A percentile compares a stretch with the other conserved stretches of the same genome.
phyloP scores from a whole-genome alignment of 768 basidiomycete species.

The Hericium erinaceus region DNA sequence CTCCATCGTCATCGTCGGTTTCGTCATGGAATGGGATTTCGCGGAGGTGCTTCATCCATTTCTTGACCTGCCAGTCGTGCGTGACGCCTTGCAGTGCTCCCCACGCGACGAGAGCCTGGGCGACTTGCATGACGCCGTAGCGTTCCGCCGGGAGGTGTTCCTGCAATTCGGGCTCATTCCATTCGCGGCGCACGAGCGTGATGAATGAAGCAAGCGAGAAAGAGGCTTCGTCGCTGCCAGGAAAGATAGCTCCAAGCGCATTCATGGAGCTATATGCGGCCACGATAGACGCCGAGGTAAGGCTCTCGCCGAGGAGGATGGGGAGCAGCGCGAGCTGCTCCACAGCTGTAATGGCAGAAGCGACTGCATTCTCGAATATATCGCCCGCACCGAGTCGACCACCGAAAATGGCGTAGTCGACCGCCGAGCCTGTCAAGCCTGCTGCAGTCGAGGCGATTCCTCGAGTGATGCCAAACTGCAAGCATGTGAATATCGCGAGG shows the following conservation, averaged over 20 bases:
- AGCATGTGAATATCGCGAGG: constrained; percentile 2
- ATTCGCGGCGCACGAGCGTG: constrained; percentile 69
- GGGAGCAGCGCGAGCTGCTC: constrained; percentile 70
- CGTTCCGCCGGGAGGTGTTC: constrained; percentile 47
- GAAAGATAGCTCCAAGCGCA: constrained; percentile 61
- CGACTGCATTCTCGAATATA: constrained; percentile 47
- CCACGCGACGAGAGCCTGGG: constrained; percentile 69
- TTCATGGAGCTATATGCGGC: constrained; percentile 73
- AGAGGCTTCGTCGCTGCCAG: constrained; percentile 68
- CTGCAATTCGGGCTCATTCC: constrained; percentile 46
- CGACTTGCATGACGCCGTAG: constrained; percentile 57
- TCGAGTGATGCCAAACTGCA: constrained; percentile 61
- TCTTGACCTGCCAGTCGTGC: constrained; percentile 67
- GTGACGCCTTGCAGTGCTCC: constrained; percentile 75
- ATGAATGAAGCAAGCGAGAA: constrained; percentile 79
- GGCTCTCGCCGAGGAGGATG: constrained; percentile 64
- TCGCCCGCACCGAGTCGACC: constrained; percentile 49
- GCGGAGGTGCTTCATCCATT: constrained; percentile 54
- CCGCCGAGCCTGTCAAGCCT: constrained; percentile 45
- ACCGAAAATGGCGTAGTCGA: constrained; percentile 58
- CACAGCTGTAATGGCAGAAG: constrained; percentile 51
- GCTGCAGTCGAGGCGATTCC: constrained; percentile 49
- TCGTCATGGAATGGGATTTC: constrained; percentile 56
- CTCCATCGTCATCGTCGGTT: constrained; percentile 14
- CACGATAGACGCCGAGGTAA: constrained; percentile 64